These are phyloP conservation scores for Penicillium decumbens DNA, from an alignment of 2,329 filamentous ascomycete genomes.

Conservation along the genomic window DNA sequence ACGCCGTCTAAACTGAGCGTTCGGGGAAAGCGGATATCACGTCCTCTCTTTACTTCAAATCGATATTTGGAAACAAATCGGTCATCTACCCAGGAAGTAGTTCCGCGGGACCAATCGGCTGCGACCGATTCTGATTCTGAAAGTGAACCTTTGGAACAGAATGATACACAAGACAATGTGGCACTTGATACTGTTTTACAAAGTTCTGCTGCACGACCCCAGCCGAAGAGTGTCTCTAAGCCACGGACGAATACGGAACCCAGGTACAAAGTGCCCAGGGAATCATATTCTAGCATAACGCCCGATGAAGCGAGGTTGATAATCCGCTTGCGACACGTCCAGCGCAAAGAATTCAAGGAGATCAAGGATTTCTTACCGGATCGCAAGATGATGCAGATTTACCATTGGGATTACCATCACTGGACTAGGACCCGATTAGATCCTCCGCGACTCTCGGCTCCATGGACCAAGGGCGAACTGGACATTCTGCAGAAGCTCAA, in stretches of 20 bases:
- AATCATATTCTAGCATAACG: constrained; percentile 20
- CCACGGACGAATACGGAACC: constrained; percentile 13
- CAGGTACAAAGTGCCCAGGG: constrained; percentile 18
- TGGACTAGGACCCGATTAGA: constrained; percentile 27
- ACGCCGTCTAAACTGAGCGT: constrained; percentile 25
- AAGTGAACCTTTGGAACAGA: neutral
- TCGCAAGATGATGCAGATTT: constrained; percentile 20
- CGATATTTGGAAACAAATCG: neutral
- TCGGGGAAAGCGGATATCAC: constrained; percentile 18
- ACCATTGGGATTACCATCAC: constrained; percentile 27
- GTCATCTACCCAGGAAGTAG: no score
- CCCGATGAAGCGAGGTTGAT: constrained; percentile 33
- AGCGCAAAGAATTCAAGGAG: constrained; percentile 28
- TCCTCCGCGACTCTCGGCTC: constrained; percentile 24
- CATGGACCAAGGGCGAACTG: constrained; percentile 30
- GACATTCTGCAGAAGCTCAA: constrained; percentile 25
- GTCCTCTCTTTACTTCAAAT: neutral
- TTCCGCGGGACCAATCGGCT: constrained; percentile 8
- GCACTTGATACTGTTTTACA: constrained; percentile 1
- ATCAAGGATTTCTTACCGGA: constrained; percentile 28
- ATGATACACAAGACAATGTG: neutral
- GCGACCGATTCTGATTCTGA: neutral
- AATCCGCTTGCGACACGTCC: constrained; percentile 28
- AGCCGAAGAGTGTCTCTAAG: neutral
- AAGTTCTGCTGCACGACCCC: constrained; percentile 3